These are phyloP conservation scores for Cupressus sempervirens DNA, from an alignment of 75 land plant genomes.

Conservation along the genomic window DNA sequence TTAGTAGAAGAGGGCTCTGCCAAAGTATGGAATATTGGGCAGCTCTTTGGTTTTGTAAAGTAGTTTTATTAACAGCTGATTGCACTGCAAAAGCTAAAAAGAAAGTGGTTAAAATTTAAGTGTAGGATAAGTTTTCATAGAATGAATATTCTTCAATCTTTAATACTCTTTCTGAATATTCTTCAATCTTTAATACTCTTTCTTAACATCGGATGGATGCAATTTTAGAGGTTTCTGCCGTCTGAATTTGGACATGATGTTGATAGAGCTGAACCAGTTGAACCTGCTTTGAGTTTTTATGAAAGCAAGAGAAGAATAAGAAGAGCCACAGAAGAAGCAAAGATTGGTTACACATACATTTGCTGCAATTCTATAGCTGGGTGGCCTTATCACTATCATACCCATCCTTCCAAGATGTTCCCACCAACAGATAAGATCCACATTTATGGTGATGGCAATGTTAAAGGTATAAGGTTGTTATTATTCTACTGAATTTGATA, in stretches of 20 bases:
- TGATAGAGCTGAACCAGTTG: conserved; percentile 38
- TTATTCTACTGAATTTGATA: no score
- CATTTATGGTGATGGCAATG: conserved; percentile 61
- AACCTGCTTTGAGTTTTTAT: conserved; percentile 41
- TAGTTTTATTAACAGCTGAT: no score
- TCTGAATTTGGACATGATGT: conserved; percentile 73
- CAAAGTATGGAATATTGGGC: conserved; percentile 25
- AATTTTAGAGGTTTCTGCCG: conserved; percentile 61
- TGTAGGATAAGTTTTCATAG: no score
- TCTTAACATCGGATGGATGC: no score
- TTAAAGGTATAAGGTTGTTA: conserved; percentile 32
- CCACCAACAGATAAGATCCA: conserved; percentile 51
- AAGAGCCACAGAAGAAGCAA: conserved; percentile 37
- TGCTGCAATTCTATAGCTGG: conserved; percentile 58
- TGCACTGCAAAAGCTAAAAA: no score
- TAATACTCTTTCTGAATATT: no score
- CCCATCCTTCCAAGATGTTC: conserved; percentile 32
- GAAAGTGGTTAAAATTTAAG: no score
- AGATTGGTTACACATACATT: conserved; percentile 58
- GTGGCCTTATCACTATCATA: conserved; percentile 42
- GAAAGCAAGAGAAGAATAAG: conserved; percentile 41
- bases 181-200: no score
- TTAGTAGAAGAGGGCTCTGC: conserved; percentile 24
- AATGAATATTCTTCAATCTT: no score
- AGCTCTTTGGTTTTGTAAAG: neutral